Base-by-base conservation (phyloP, 371 early-diverging fungal genomes). In the Mortierella sp. region DNA sequence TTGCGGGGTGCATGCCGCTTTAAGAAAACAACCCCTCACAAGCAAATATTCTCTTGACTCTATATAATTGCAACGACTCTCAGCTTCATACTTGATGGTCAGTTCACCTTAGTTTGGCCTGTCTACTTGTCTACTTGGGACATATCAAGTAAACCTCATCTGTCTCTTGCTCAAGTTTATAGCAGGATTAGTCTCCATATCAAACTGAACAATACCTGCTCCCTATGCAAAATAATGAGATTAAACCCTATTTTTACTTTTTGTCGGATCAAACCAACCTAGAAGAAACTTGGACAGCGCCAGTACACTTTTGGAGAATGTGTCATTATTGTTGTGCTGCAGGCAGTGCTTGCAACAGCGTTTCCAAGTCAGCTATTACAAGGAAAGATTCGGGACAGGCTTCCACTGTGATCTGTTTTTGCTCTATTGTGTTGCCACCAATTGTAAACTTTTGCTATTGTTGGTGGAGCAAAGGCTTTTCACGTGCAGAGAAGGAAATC, bases 1-100 rank as follows among this genome's bases (percentile, higher is more conserved):
- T 63, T 70, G 70, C 70, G 70, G 70, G 70, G 70, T 58, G n/a
- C 2, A 42, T 66, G 28, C 56, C 56, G 28, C 56, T 56, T 65
- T 65, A 28, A 56, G 51, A 37, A 19, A 65, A 61, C 55, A 64
- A 64, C 9, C 22, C 19, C 57, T 4, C 54, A 54, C 57, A 57
- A 31, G 57, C 19, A 17, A 57, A 57, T 34, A 57, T 57, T 34
- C n/a, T 19, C 9, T 31, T 5, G 9, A 12, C 8, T 57, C 28
- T 4, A 12, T 29, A 6, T 15, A 28, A 55, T 8, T 10, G n/a
- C 45, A 45, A 12, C 15, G 45, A n/a, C n/a, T 45, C n/a, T 45
- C n/a, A 3, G 15, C n/a, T 45, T n/a, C n/a, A n/a, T n/a, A 35
- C 35, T 10, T 35, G 3, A 35, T 35, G 9, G 35, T 35, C 35